Conservation (phyloP, 805 yeast genomes). For the Metschnikowia dekortorum region DNA sequence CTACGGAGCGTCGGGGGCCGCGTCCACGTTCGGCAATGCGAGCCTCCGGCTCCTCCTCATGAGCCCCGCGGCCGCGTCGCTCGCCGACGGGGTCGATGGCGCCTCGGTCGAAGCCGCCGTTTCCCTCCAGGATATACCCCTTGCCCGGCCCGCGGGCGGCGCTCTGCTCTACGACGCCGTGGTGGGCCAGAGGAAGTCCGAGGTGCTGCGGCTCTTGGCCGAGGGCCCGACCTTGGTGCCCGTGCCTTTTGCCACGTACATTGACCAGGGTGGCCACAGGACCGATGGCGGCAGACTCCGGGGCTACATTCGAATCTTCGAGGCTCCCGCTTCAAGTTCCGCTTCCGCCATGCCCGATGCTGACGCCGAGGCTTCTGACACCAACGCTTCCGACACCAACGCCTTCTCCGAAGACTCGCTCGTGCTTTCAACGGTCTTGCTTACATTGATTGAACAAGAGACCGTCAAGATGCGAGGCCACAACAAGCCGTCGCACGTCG, state of each 20-base stretch:
- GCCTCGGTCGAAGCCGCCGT: conserved; percentile 2
- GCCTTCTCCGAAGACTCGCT: conserved; percentile 18
- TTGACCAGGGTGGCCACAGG: conserved; percentile 23
- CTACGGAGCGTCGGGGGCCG: conserved; percentile 29
- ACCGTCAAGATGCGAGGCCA: conserved; percentile 30
- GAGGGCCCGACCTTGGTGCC: conserved; percentile 18
- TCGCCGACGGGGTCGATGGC: conserved; percentile 21
- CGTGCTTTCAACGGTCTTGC: conserved; percentile 21
- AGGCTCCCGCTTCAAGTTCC: background rate
- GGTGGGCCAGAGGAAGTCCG: conserved; percentile 18
- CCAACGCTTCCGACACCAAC: background rate
- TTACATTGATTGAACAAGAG: conserved; percentile 32
- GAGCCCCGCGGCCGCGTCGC: conserved; percentile 14
- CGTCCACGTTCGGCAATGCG: conserved; percentile 34
- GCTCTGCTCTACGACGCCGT: conserved; percentile 18
- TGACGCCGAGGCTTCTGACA: no score
- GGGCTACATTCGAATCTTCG: conserved; percentile 21
- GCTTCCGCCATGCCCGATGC: no score
- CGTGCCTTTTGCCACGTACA: conserved; percentile 28
- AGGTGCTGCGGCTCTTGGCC: conserved; percentile 18
- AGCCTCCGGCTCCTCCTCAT: conserved; percentile 23
- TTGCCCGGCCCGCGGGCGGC: conserved; percentile 3
- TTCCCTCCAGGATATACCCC: conserved; percentile 10
- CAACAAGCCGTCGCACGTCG: conserved; percentile 21
- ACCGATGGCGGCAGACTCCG: conserved; percentile 19